Evolutionary conservation across 225 moss, liverwort and hornwort species (phyloP), one percentile per base, ranked within the genome.

Genomic region (Straminergon stramineum): DNA sequence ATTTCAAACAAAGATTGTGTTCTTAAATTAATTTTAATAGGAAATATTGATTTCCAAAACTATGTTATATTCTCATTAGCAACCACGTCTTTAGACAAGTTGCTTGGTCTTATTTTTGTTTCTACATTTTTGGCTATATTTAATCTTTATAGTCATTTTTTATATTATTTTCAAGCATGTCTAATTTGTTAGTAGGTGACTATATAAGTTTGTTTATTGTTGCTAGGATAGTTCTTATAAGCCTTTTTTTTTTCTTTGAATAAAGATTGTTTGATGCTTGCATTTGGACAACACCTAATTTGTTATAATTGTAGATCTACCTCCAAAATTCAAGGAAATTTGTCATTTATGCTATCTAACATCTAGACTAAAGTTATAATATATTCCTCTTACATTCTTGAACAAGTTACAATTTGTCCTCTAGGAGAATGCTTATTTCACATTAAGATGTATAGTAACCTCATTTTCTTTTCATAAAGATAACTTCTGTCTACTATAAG

Each of bases 91-190:
- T 24, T 70, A 0, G 23, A 70, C 23, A 70, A n/a, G 15, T 41
- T 70, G 3, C 5, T 70, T 70, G 24, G 24, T 70, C 24, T 70
- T 70, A 7, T 15, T 41, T 70, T 41, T 70, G 24, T 39, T 24
- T 70, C 14, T 24, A 8, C 41, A 24, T 39, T 41, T 14, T 3
- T 0, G 5, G 0, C 8, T 41, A 70, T 39, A 5, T 15, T 70
- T 39, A 14, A 22, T 39, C 24, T 70, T 39, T 39, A 0, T 14
- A 70, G 1, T 39, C 24, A 23, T 41, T 39, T n/a, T 39, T n/a
- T 39, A 14, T 4, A 39, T 23, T 70, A n/a, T 14, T 8, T 23
- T 4, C 1, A 7, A 0, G 2, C 39, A 70, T 23, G 5, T 4
- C 3, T 1, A 41, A 41, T 41, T 71, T 41, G 24, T 71, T 9